Evolutionary conservation across 2,329 filamentous ascomycete species (phyloP).

Genomic region (Epichloe sibirici): DNA sequence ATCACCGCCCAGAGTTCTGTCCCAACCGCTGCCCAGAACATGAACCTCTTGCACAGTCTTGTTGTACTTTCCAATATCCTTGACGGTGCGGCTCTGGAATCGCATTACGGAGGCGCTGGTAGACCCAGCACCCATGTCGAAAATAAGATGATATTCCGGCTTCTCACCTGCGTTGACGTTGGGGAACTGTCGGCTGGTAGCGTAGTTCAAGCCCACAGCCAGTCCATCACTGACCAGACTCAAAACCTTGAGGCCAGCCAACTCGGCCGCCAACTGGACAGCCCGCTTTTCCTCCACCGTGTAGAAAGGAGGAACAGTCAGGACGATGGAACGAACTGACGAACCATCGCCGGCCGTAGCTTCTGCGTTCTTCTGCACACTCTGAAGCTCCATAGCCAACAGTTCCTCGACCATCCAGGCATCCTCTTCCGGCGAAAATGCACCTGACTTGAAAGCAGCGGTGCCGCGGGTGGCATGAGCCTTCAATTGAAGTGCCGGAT

Average conservation of each 20-base stretch:
- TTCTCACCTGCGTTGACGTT: slow-evolving; percentile 70
- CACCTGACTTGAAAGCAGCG: slow-evolving; percentile 68
- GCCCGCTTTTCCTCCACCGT: slow-evolving; percentile 83
- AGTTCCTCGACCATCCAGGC: slow-evolving; percentile 79
- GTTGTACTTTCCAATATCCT: slow-evolving; percentile 86
- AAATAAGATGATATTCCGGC: slow-evolving; percentile 85
- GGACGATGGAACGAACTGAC: slow-evolving; percentile 66
- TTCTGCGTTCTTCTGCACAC: slow-evolving; percentile 81
- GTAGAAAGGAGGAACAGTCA: slow-evolving; percentile 85
- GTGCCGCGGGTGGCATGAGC: slow-evolving; percentile 50
- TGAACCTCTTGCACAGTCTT: slow-evolving; percentile 96
- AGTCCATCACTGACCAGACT: slow-evolving; percentile 79
- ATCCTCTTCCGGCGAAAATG: slow-evolving; percentile 49
- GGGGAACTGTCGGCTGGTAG: slow-evolving; percentile 80
- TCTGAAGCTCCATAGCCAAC: slow-evolving; percentile 90
- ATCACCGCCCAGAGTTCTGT: slow-evolving; percentile 81
- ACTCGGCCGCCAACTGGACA: slow-evolving; percentile 67
- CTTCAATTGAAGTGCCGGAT: slow-evolving; percentile 66
- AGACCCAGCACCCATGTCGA: slow-evolving; percentile 95
- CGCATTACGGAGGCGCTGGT: slow-evolving; percentile 80
- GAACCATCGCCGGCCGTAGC: slow-evolving; percentile 63
- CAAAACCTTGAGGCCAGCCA: slow-evolving; percentile 80
- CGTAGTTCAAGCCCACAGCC: slow-evolving; percentile 90
- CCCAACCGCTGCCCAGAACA: slow-evolving; percentile 78
- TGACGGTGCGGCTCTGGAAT: slow-evolving; percentile 80